Percentiles rank a stretch among this genome's conserved stretches.
phyloP scores from a whole-genome alignment of 176 grass and related monocot species.

The Raddia distichophylla region DNA sequence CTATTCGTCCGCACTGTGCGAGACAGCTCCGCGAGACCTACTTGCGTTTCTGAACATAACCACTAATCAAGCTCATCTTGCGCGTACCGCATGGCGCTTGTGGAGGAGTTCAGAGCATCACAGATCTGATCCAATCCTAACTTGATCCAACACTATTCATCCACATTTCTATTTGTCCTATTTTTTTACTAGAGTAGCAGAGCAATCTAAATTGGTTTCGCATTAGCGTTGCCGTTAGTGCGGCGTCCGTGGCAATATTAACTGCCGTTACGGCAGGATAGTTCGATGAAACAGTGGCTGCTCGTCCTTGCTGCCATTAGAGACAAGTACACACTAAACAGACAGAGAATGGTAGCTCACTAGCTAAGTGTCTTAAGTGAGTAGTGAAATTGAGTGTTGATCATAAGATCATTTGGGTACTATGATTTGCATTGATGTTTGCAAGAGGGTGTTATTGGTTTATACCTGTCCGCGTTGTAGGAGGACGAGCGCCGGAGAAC shows the following conservation, averaged over 20 bases:
- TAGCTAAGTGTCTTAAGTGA: no score
- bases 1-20: not conserved
- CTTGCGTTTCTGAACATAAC: slow-evolving; percentile 38
- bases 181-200: no score
- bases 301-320: not conserved
- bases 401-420: not conserved
- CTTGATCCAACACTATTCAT: no score
- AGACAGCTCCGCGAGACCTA: slow-evolving; percentile 45
- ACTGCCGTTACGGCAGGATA: slow-evolving; percentile 18
- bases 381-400: not conserved
- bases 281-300: slow-evolving; percentile 40
- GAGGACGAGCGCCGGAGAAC: slow-evolving; percentile 75
- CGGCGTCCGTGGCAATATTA: not conserved
- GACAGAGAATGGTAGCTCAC: not conserved
- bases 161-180: no score
- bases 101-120: not conserved
- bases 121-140: no score
- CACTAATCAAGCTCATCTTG: slow-evolving; percentile 4
- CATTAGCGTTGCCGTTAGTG: not conserved
- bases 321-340: not conserved
- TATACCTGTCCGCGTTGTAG: slow-evolving; percentile 75
- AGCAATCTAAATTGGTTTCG: no score
- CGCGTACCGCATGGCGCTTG: slow-evolving; percentile 32
- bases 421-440: not conserved
- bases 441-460: not conserved